Evolutionary conservation across 345 rosid species (phyloP).

Genomic region (Durio zibethinus): DNA sequence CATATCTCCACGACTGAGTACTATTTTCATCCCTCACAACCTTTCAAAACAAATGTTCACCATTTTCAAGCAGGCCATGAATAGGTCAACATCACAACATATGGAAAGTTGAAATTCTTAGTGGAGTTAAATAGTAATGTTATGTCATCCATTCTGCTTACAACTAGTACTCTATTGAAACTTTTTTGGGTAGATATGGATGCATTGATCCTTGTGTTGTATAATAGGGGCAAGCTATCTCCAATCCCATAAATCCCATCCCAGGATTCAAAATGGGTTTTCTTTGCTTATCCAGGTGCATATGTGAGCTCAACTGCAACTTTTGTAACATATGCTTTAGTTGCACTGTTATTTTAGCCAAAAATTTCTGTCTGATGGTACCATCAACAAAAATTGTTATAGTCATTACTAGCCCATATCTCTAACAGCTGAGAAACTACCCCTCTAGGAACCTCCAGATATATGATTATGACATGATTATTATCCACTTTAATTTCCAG

Average conservation of each 20-base stretch:
- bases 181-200: neutral
- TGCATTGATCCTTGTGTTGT: neutral
- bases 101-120: neutral
- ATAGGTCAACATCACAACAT: neutral
- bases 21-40: neutral
- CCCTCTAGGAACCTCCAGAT: neutral
- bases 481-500: neutral
- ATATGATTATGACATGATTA: neutral
- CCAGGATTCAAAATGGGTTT: neutral
- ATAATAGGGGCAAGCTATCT: neutral
- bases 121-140: neutral
- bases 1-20: too few species aligned
- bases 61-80: neutral
- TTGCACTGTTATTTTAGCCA: neutral
- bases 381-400: neutral
- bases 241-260: neutral
- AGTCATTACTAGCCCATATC: neutral
- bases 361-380: neutral
- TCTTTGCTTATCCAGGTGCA: neutral
- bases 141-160: neutral
- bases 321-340: neutral
- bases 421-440: neutral
- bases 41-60: neutral
- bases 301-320: neutral
- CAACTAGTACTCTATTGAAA: neutral